A percentile compares a stretch with the other conserved stretches of the same genome.
Conservation (phyloP, 495 filamentous ascomycete genomes). For the Lasiosphaeriaceae sp. region DNA sequence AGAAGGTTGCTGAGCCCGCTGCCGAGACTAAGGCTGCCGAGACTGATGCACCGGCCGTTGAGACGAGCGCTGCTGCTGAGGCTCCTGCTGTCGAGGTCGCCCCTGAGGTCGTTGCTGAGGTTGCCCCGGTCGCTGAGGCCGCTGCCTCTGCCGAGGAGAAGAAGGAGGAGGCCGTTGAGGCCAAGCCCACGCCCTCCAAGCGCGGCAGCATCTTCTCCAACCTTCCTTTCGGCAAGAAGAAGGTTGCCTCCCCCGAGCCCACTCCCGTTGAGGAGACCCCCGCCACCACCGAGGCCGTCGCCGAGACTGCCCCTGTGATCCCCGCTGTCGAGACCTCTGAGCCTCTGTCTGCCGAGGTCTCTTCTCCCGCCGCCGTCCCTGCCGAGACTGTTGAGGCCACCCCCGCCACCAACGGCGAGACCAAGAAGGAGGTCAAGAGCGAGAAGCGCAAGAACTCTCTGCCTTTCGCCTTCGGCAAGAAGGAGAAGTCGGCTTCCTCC, state of each 20-base stretch:
- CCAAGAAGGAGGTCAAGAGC: constrained; percentile 48
- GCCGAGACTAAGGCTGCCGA: constrained; percentile 44
- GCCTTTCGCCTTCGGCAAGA: constrained; percentile 53
- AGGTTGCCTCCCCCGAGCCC: constrained; percentile 40
- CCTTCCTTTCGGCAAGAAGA: constrained; percentile 52
- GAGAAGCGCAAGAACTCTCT: constrained; percentile 57
- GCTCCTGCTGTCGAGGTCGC: constrained; percentile 26
- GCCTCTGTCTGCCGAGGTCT: constrained; percentile 47
- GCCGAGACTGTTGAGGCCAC: constrained; percentile 41
- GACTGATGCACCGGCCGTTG: constrained; percentile 29
- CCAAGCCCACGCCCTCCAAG: constrained; percentile 34
- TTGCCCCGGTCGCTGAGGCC: constrained; percentile 22
- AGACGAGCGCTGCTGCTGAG: constrained; percentile 23
- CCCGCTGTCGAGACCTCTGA: constrained; percentile 54
- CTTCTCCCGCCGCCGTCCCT: constrained; percentile 41
- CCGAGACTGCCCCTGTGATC: constrained; percentile 54
- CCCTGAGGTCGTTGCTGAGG: constrained; percentile 29
- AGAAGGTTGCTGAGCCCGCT: constrained; percentile 49
- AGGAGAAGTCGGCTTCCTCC: constrained; percentile 44
- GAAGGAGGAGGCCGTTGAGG: constrained; percentile 29
- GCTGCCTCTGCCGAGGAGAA: constrained; percentile 33
- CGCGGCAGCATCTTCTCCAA: constrained; percentile 50
- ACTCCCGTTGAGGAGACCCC: constrained; percentile 33
- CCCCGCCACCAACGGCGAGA: constrained; percentile 46
- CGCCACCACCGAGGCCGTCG: constrained; percentile 42